These are phyloP conservation scores for Ichthyophthirius multifiliis DNA, from an alignment of 169 alveolate genomes.

Conservation along the genomic window DNA sequence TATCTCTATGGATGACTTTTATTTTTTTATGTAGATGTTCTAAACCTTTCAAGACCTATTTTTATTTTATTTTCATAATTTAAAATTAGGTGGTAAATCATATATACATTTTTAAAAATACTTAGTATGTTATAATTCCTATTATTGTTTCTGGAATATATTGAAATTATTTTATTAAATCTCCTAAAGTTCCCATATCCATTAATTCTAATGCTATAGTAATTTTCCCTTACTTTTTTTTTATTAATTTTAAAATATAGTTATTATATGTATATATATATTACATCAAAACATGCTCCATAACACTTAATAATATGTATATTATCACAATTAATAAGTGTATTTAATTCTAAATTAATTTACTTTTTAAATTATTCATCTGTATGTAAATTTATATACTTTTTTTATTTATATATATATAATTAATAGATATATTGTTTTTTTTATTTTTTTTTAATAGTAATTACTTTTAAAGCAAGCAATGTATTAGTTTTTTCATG, in stretches of 20 bases:
- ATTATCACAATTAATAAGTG: conserved; percentile 57
- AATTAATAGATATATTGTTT: neutral
- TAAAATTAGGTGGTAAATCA: no score
- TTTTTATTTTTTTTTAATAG: neutral
- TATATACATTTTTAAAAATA: no score
- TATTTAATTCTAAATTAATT: conserved; percentile 54
- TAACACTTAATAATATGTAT: conserved; percentile 54
- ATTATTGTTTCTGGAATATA: conserved; percentile 53
- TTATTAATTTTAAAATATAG: neutral
- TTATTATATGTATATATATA: neutral
- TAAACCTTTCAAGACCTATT: conserved; percentile 62
- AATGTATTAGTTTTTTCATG: conserved; percentile 10
- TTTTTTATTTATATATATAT: neutral
- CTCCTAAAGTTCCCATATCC: conserved; percentile 64
- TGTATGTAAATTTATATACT: neutral
- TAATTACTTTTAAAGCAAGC: conserved; percentile 20
- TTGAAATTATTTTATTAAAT: conserved; percentile 30
- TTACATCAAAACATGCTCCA: conserved; percentile 53
- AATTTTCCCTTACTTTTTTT: conserved; percentile 51
- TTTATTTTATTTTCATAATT: no score
- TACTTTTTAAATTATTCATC: conserved; percentile 44
- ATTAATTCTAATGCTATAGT: conserved; percentile 62
- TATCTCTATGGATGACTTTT: conserved; percentile 80
- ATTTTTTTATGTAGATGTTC: conserved; percentile 66
- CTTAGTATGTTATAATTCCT: conserved; percentile 46